Conservation (phyloP, 2,329 filamentous ascomycete species). For the Chrysoporthe cubensis region DNA sequence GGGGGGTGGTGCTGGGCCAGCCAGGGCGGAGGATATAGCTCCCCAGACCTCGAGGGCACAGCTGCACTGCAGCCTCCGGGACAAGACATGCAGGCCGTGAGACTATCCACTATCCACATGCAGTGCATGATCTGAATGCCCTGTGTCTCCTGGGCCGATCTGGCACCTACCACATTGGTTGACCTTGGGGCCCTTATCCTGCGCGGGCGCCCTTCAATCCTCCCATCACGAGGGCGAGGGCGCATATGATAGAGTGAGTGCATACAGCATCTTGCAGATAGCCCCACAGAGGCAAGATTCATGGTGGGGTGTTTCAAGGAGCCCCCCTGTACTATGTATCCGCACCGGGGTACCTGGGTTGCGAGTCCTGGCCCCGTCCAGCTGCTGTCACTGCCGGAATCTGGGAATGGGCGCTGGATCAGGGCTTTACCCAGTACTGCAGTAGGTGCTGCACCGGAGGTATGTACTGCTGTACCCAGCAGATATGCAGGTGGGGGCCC, state of each 20-base stretch:
- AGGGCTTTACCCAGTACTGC: background rate
- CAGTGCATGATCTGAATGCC: background rate
- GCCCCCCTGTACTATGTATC: slow-evolving; percentile 18
- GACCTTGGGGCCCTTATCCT: background rate
- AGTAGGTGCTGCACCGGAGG: too few relatives aligned
- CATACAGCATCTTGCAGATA: slow-evolving; percentile 14
- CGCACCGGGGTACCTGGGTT: slow-evolving; percentile 5
- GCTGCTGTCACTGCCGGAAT: background rate
- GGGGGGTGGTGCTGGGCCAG: background rate
- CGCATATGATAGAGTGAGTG: slow-evolving; percentile 14
- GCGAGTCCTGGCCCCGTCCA: background rate
- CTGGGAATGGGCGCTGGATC: background rate
- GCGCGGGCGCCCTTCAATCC: background rate
- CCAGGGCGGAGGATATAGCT: background rate
- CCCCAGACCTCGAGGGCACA: background rate
- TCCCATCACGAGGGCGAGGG: background rate
- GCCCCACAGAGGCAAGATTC: slow-evolving; percentile 29
- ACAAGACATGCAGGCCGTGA: slow-evolving; percentile 1
- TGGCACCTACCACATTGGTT: slow-evolving; percentile 9
- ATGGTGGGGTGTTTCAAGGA: slow-evolving; percentile 27
- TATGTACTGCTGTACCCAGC: too few relatives aligned
- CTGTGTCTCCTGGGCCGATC: background rate
- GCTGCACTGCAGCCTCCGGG: background rate
- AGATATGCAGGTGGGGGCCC: slow-evolving; percentile 1
- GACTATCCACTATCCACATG: background rate